Evolutionary conservation across 306 rosid genomes (phyloP).

Genomic region (Hippophae rhamnoides): DNA sequence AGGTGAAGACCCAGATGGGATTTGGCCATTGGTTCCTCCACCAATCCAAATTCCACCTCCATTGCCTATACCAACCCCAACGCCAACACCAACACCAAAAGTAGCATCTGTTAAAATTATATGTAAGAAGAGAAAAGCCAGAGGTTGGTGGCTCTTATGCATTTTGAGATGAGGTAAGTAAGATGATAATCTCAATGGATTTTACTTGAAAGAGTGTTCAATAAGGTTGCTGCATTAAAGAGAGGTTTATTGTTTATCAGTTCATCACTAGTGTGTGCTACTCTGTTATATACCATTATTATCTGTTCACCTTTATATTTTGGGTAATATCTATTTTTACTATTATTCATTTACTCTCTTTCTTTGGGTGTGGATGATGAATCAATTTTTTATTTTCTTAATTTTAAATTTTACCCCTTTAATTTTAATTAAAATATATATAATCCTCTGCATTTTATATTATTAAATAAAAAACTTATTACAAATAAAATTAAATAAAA

Average conservation of each 20-base stretch:
- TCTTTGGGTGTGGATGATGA: too few relatives aligned
- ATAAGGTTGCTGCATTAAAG: slow-evolving; percentile 40
- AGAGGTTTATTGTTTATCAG: slow-evolving; percentile 33
- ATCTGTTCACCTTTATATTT: slow-evolving; percentile 5
- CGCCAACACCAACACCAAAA: slow-evolving; percentile 15
- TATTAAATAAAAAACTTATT: too few relatives aligned
- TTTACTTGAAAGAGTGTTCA: slow-evolving; percentile 30
- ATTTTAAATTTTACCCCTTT: too few relatives aligned
- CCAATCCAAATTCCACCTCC: slow-evolving; percentile 64
- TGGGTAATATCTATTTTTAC: too few relatives aligned
- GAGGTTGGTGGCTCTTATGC: slow-evolving; percentile 41
- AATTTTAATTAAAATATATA: too few relatives aligned
- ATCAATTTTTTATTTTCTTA: too few relatives aligned
- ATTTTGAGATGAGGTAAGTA: slow-evolving; percentile 30
- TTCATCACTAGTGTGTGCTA: slow-evolving; percentile 3
- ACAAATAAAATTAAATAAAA: too few relatives aligned
- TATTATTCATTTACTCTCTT: too few relatives aligned
- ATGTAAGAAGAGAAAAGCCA: slow-evolving; percentile 31
- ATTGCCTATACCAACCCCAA: slow-evolving; percentile 12
- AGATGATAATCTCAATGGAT: slow-evolving; percentile 17
- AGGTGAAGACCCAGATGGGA: slow-evolving; percentile 34
- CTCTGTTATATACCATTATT: neutral
- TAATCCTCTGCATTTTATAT: too few relatives aligned
- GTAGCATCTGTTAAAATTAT: slow-evolving; percentile 26
- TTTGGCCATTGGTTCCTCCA: slow-evolving; percentile 44